Evolutionary conservation across 176 grass and related monocot species (phyloP).

Genomic region (Phragmites australis): DNA sequence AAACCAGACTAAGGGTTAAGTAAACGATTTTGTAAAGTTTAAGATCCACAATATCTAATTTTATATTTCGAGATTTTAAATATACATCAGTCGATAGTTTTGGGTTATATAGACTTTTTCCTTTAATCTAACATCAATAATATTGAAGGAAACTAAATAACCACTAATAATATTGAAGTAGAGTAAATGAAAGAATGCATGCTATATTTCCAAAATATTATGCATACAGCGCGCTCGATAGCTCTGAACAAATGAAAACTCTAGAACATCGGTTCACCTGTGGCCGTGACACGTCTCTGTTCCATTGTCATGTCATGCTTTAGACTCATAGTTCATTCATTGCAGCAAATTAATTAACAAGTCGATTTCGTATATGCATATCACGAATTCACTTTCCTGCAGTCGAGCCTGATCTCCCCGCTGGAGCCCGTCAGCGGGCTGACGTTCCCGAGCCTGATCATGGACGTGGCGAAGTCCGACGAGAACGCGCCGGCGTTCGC

Average conservation of each 20-base stretch:
- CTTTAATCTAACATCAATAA: background rate
- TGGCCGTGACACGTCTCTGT: background rate
- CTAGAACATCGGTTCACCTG: background rate
- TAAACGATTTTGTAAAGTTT: no score
- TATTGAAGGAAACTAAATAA: background rate
- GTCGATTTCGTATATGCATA: background rate
- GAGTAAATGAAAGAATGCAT: background rate
- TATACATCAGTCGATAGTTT: no score
- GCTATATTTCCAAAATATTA: background rate
- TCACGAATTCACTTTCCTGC: constrained; percentile 64
- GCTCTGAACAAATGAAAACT: background rate
- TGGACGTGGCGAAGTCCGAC: constrained; percentile 59
- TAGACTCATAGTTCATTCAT: no score
- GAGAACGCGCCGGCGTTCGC: constrained; percentile 49
- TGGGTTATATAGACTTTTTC: no score
- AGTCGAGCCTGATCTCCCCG: constrained; percentile 81
- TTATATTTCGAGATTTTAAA: no score
- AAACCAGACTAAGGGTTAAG: no score
- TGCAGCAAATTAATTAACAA: background rate
- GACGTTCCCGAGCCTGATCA: constrained; percentile 65
- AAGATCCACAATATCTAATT: no score
- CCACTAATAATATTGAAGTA: background rate
- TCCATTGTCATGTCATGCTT: background rate
- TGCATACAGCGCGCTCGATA: background rate
- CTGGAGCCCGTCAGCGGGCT: constrained; percentile 45